phyloP scores from a whole-genome alignment of 1,284 basidiomycete species.

The Xerocomus nothofagi region DNA sequence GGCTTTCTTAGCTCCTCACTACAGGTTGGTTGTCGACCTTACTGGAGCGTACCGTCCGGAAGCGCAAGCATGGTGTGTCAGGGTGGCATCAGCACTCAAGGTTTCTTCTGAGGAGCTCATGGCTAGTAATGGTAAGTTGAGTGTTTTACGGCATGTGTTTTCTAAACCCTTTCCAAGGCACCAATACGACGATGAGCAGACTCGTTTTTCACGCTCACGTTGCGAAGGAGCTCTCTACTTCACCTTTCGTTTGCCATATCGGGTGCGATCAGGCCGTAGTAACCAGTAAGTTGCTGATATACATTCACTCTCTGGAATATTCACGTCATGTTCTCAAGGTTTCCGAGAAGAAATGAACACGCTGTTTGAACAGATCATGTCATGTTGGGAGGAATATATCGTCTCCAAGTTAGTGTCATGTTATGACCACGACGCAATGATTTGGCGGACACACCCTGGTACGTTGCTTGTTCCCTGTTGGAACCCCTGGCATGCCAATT shows the following conservation, averaged over 20 bases:
- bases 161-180: constrained; percentile 16
- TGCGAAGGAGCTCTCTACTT: constrained; percentile 42
- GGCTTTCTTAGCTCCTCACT: constrained; percentile 18
- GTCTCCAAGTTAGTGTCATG: constrained; percentile 38
- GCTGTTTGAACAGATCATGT: constrained; percentile 45
- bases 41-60: constrained; percentile 46
- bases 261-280: constrained; percentile 41
- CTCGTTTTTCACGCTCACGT: constrained; percentile 45
- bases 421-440: constrained; percentile 19
- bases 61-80: constrained; percentile 45
- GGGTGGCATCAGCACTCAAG: constrained; percentile 42
- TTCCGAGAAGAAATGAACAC: constrained; percentile 41
- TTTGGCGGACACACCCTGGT: constrained; percentile 12
- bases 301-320: constrained; percentile 1
- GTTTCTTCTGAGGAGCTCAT: constrained; percentile 34
- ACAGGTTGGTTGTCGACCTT: constrained; percentile 43
- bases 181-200: constrained; percentile 25
- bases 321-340: constrained; percentile 35
- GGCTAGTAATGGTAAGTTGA: constrained; percentile 37
- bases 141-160: neutral
- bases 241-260: constrained; percentile 44
- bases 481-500: constrained; percentile 15
- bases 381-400: constrained; percentile 49
- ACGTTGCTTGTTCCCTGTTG: constrained; percentile 3
- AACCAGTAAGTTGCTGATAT: constrained; percentile 37